These are phyloP conservation scores for Colletotrichum acutatum DNA, from an alignment of 2,329 filamentous ascomycete species.

Conservation along the genomic window DNA sequence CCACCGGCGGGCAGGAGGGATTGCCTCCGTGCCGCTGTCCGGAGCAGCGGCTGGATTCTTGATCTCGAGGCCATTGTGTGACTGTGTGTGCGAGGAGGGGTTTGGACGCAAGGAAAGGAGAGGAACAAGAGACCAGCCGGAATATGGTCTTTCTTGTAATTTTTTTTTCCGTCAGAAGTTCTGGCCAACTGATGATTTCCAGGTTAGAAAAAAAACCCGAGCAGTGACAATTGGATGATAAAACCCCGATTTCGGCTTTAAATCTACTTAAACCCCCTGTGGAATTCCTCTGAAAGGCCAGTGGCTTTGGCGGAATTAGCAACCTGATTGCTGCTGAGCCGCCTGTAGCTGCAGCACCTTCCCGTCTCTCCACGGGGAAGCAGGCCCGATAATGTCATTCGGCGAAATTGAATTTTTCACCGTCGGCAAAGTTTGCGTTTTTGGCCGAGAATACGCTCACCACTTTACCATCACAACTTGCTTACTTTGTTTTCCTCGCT, in stretches of 20 bases:
- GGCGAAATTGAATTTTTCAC: slow-evolving; percentile 13
- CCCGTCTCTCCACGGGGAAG: neutral
- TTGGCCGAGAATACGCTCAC: neutral
- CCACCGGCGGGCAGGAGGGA: slow-evolving; percentile 27
- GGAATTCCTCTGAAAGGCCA: neutral
- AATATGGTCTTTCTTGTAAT: neutral
- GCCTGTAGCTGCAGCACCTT: slow-evolving; percentile 3
- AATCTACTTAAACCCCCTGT: slow-evolving; percentile 7
- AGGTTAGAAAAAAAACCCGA: slow-evolving; percentile 8
- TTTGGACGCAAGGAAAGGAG: neutral
- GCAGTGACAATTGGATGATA: slow-evolving; percentile 1
- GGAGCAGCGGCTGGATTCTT: slow-evolving; percentile 35
- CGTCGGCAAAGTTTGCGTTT: slow-evolving; percentile 20
- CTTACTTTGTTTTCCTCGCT: neutral
- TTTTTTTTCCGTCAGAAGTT: neutral
- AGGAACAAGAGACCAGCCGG: neutral
- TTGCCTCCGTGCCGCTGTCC: slow-evolving; percentile 35
- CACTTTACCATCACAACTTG: neutral
- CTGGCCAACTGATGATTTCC: neutral
- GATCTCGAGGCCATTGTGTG: slow-evolving; percentile 37
- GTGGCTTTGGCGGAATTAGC: slow-evolving; percentile 7
- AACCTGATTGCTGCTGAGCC: slow-evolving; percentile 10
- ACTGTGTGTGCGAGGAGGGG: neutral
- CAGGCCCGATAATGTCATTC: slow-evolving; percentile 2
- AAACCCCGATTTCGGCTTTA: slow-evolving; percentile 33